Evolutionary conservation across 2,329 filamentous ascomycete genomes (phyloP).

Genomic region (Aspergillus ochraceus): DNA sequence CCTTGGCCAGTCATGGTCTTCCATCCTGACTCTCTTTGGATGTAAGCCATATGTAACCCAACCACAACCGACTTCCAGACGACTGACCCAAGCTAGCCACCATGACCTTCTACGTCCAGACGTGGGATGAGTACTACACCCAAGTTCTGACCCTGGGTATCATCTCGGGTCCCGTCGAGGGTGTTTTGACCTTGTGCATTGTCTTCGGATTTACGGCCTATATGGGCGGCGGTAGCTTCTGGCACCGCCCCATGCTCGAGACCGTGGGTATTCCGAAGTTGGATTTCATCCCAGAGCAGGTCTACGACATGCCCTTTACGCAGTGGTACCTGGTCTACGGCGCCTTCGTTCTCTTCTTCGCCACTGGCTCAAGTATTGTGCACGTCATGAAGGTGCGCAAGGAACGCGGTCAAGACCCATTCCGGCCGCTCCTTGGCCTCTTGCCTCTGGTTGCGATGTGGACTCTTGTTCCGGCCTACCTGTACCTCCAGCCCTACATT

Average conservation of each 20-base stretch:
- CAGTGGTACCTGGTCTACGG: conserved; percentile 94
- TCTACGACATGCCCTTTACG: conserved; percentile 83
- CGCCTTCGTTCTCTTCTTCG: conserved; percentile 75
- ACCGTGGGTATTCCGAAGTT: conserved; percentile 67
- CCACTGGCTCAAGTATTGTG: conserved; percentile 69
- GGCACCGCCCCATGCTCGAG: conserved; percentile 78
- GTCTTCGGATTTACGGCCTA: conserved; percentile 83
- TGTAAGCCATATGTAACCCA: conserved; percentile 52
- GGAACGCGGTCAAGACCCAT: conserved; percentile 68
- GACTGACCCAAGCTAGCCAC: conserved; percentile 55
- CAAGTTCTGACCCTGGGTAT: conserved; percentile 90
- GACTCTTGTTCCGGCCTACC: conserved; percentile 73
- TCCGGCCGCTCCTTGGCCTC: conserved; percentile 71
- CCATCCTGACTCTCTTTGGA: conserved; percentile 78
- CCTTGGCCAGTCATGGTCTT: conserved; percentile 88
- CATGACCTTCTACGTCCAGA: conserved; percentile 97
- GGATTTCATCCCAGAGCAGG: conserved; percentile 62
- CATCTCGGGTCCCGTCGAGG: conserved; percentile 92
- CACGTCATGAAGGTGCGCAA: conserved; percentile 84
- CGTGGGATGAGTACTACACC: conserved; percentile 99
- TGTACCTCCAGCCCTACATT: conserved; percentile 82
- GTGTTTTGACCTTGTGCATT: conserved; percentile 77
- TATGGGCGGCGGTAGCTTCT: conserved; percentile 87
- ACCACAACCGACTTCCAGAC: not conserved
- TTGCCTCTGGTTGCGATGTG: conserved; percentile 78